Base-by-base conservation (phyloP, 163 green algal genomes). In the Prototheca cutis region DNA sequence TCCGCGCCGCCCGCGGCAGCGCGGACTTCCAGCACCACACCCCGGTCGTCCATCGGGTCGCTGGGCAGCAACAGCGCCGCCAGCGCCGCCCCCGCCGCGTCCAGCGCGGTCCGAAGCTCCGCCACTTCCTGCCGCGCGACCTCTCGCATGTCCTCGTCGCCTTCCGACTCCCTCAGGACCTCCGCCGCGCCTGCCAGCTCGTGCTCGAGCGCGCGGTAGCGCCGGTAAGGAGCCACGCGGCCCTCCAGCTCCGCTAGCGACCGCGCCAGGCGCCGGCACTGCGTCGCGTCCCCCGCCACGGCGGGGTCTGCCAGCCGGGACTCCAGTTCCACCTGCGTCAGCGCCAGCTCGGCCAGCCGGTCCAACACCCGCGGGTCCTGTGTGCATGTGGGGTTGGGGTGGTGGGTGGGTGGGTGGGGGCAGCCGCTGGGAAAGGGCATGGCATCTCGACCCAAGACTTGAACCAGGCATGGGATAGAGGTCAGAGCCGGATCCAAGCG, bases 11-110 rank as follows among this genome's bases (percentile, higher is more conserved):
- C 86, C 21, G 86, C 87, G 18, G 86, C 86, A 1, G 86, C 81
- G 0, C 86, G 76, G 42, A 83, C 75, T 69, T 95, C 85, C 28
- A 97, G 77, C 87, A 97, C 95, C 72, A 95, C 95, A 70, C 96
- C 95, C 6, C 79, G 76, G 6, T 95, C 89, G 58, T 98, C 92
- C 40, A 97, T 72, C 1, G 91, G 91, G 68, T 98, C 92, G 48
- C 70, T 84, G 0, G 93, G 93, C 58, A 99, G 73, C 55, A 98
- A 75, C 77, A 94, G 60, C 32, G 90, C 42, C 57, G 84, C 88
- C 45, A 96, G 67, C 53, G 78, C 48, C 32, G 82, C 67, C 62
- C 86, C 83, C 24, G 79, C 57, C 48, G 58, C 45, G 15, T 66
- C 67, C n/a, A 77, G 61, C 47, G 62, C 40, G 24, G 42, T 19